Evolutionary conservation across 148 eudicot species (phyloP).

Genomic region (Dianthus caryophyllus): DNA sequence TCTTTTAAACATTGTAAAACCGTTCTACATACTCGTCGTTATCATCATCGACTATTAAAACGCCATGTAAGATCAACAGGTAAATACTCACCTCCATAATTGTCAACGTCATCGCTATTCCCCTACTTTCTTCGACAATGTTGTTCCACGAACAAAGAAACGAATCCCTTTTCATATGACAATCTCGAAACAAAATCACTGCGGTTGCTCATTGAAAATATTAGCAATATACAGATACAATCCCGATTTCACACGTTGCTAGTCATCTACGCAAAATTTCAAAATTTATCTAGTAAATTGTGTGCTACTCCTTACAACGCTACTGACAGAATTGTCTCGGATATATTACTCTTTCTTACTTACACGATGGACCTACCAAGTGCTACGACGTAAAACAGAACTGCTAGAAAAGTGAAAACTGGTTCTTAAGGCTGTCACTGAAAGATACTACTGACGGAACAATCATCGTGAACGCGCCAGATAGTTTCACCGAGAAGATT

Average conservation of each 20-base stretch:
- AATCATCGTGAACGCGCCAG: slow-evolving; percentile 90
- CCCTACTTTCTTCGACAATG: too few relatives aligned
- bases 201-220: background rate
- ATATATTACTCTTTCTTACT: slow-evolving; percentile 6
- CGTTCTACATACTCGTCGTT: too few relatives aligned
- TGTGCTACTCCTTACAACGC: too few relatives aligned
- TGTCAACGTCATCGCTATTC: too few relatives aligned
- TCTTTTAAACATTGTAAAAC: background rate
- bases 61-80: too few relatives aligned
- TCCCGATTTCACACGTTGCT: background rate
- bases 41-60: too few relatives aligned
- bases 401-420: too few relatives aligned
- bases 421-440: slow-evolving; percentile 12
- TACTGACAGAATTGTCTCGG: background rate
- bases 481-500: slow-evolving; percentile 87
- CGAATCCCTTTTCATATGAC: background rate
- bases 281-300: too few relatives aligned
- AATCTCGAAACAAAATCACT: background rate
- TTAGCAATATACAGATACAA: slow-evolving; percentile 13
- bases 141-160: too few relatives aligned
- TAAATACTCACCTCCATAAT: too few relatives aligned
- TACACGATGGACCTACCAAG: background rate
- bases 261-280: background rate
- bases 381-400: too few relatives aligned
- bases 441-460: slow-evolving; percentile 51